Percentiles rank a stretch among this genome's conserved stretches.
Conservation (phyloP, 169 alveolate species). For the Plasmodium coatneyi region DNA sequence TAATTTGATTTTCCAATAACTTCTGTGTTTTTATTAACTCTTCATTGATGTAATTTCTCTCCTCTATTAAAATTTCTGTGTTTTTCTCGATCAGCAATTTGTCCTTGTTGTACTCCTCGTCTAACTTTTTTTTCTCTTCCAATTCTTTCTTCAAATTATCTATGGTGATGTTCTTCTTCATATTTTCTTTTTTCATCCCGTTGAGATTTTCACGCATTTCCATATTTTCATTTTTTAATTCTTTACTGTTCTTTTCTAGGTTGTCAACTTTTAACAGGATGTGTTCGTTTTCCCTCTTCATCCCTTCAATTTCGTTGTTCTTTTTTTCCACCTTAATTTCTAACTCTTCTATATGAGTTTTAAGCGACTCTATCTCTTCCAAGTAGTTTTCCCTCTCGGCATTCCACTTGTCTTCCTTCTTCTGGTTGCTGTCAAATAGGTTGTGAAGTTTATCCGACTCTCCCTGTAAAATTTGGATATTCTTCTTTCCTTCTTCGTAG, state of each 20-base stretch:
- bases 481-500: constrained; percentile 50
- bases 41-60: constrained; percentile 55
- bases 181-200: constrained; percentile 41
- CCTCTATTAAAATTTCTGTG: constrained; percentile 56
- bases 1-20: constrained; percentile 45
- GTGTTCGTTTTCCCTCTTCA: constrained; percentile 69
- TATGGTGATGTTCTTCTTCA: constrained; percentile 36
- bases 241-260: constrained; percentile 53
- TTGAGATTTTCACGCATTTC: constrained; percentile 45
- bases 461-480: constrained; percentile 11
- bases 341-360: constrained; percentile 40
- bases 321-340: constrained; percentile 59
- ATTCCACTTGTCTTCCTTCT: constrained; percentile 62
- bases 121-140: constrained; percentile 35
- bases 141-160: constrained; percentile 58
- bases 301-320: constrained; percentile 54
- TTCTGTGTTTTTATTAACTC: constrained; percentile 69
- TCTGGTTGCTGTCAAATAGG: constrained; percentile 60
- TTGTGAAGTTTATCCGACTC: constrained; percentile 35
- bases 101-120: constrained; percentile 64
- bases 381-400: constrained; percentile 51
- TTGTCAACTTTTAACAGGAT: constrained; percentile 62
- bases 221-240: constrained; percentile 61
- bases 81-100: constrained; percentile 53
- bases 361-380: constrained; percentile 36